Conservation (phyloP, 2,329 filamentous ascomycete genomes). For the Trichoderma brevicompactum region DNA sequence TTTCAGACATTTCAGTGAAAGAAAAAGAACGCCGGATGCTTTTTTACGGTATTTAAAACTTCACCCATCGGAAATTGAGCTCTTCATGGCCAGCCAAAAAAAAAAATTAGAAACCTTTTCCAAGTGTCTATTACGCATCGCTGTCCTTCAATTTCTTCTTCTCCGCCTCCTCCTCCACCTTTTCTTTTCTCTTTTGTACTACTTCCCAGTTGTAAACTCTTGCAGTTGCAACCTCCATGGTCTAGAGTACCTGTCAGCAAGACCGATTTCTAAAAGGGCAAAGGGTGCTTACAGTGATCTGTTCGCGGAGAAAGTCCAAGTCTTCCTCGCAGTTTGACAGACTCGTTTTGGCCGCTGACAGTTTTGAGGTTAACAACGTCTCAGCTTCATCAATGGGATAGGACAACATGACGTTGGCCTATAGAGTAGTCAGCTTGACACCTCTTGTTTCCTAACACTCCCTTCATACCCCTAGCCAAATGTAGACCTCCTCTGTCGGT, state of each 20-base stretch:
- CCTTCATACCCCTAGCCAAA: conserved; percentile 82
- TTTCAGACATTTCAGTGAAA: neutral
- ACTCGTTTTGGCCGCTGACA: conserved; percentile 77
- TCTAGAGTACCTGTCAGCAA: conserved; percentile 55
- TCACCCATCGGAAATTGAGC: conserved; percentile 1
- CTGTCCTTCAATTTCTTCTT: conserved; percentile 47
- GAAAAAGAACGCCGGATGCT: conserved; percentile 12
- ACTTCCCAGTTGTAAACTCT: conserved; percentile 99
- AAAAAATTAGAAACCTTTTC: conserved; percentile 9
- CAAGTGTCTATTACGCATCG: conserved; percentile 32
- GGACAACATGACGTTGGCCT: conserved; percentile 97
- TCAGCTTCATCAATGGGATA: conserved; percentile 91
- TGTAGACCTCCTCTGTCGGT: conserved; percentile 86
- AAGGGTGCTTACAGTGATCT: conserved; percentile 76
- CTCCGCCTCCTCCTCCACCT: conserved; percentile 62
- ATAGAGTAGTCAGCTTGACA: conserved; percentile 28
- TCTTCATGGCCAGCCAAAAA: conserved; percentile 14
- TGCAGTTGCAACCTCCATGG: conserved; percentile 93
- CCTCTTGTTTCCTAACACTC: neutral
- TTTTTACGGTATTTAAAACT: conserved; percentile 17
- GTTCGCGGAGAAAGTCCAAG: conserved; percentile 90
- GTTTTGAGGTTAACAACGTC: conserved; percentile 74
- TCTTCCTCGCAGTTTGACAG: conserved; percentile 93
- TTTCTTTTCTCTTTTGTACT: conserved; percentile 91
- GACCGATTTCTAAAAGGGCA: neutral